Conservation (phyloP, 768 basidiomycete genomes). For the Pulveroboletus sp. region DNA sequence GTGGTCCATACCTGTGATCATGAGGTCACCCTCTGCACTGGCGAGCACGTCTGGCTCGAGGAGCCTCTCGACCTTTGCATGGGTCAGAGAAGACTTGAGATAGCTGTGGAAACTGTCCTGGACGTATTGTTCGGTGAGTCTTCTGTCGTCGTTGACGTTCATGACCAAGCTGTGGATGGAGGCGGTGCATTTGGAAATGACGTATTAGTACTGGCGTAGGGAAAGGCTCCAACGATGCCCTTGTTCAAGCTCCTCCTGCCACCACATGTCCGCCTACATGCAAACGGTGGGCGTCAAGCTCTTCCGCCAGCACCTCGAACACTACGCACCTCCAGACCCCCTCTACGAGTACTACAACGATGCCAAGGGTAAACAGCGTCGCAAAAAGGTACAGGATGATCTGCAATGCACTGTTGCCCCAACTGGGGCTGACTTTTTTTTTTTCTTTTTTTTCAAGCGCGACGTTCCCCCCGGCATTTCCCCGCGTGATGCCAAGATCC, state of each 20-base stretch:
- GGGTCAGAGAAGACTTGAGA: slow-evolving; percentile 72
- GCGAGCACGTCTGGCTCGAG: slow-evolving; percentile 72
- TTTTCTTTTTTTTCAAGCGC: slow-evolving; percentile 43
- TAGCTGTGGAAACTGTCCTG: slow-evolving; percentile 83
- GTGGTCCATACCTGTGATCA: slow-evolving; percentile 70
- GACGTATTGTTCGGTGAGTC: slow-evolving; percentile 61
- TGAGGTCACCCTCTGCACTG: slow-evolving; percentile 78
- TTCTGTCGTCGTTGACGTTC: slow-evolving; percentile 27
- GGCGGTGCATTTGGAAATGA: slow-evolving; percentile 6
- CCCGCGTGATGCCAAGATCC: slow-evolving; percentile 67
- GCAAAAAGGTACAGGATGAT: slow-evolving; percentile 34
- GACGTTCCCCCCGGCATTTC: slow-evolving; percentile 75
- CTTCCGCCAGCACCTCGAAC: slow-evolving; percentile 60
- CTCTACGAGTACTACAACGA: slow-evolving; percentile 50
- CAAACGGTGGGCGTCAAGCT: slow-evolving; percentile 54
- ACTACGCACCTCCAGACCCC: slow-evolving; percentile 72
- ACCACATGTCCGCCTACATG: slow-evolving; percentile 28
- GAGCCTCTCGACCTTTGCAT: slow-evolving; percentile 73
- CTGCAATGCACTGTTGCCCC: slow-evolving; percentile 10
- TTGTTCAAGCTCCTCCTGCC: not conserved
- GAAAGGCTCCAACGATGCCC: slow-evolving; percentile 1
- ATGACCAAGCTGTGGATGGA: slow-evolving; percentile 4
- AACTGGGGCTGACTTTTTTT: slow-evolving; percentile 9
- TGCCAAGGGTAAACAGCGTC: slow-evolving; percentile 27
- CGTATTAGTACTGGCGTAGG: slow-evolving; percentile 7